Percentiles rank a stretch among this genome's conserved stretches.
Evolutionary conservation across 371 early-diverging fungal genomes (phyloP).

Genomic region (Apophysomyces variabilis): DNA sequence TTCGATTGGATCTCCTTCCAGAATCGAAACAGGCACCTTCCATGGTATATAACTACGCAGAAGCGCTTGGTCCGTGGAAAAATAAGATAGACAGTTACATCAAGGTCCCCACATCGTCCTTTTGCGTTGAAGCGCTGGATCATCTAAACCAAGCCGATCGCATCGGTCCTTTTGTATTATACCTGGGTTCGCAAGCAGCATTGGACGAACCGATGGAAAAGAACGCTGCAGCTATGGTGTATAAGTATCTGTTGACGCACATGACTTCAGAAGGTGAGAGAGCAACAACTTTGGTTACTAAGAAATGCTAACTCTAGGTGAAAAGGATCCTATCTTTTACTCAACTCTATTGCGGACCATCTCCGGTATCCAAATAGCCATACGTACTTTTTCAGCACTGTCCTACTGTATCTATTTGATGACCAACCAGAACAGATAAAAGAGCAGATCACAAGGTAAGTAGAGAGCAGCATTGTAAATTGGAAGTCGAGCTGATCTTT

Average conservation of each 20-base stretch:
- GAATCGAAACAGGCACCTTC: constrained; percentile 62
- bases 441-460: constrained; percentile 87
- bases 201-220: constrained; percentile 26
- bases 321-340: constrained; percentile 78
- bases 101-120: constrained; percentile 4
- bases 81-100: constrained; percentile 1
- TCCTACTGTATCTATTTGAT: constrained; percentile 80
- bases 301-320: background rate
- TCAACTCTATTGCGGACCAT: constrained; percentile 93
- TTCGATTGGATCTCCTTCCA: constrained; percentile 83
- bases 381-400: constrained; percentile 87
- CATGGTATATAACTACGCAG: constrained; percentile 26
- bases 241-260: constrained; percentile 32
- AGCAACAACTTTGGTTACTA: background rate
- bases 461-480: background rate
- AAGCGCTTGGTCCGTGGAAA: constrained; percentile 11
- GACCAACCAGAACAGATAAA: constrained; percentile 65
- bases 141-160: constrained; percentile 15
- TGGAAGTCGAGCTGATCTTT: background rate
- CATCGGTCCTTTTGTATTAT: constrained; percentile 32
- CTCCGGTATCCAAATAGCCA: constrained; percentile 96
- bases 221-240: constrained; percentile 32
- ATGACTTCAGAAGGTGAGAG: constrained; percentile 20
- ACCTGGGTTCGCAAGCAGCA: constrained; percentile 32
- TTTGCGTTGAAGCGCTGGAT: background rate